phyloP scores from a whole-genome alignment of 2,329 filamentous ascomycete genomes.

The Cytospora piceae region DNA sequence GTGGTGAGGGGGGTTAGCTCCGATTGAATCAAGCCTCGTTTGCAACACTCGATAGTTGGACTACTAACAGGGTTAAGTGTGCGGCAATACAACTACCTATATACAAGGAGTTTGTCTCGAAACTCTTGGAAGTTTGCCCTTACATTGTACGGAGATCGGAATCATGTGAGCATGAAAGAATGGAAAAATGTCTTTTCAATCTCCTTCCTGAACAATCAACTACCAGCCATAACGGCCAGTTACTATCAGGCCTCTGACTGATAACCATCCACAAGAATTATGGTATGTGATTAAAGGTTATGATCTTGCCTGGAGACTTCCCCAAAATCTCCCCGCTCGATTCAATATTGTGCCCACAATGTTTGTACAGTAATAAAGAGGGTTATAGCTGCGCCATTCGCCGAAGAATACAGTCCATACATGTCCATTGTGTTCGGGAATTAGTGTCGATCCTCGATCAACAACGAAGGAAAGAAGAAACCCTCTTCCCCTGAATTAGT shows the following conservation, averaged over 20 bases:
- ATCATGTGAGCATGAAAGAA: not conserved
- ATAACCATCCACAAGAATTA: too few relatives aligned
- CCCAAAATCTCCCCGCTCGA: not conserved
- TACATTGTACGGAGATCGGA: not conserved
- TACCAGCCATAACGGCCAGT: too few relatives aligned
- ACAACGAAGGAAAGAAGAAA: not conserved
- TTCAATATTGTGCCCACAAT: slow-evolving; percentile 21
- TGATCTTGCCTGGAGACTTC: not conserved
- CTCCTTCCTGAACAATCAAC: too few relatives aligned
- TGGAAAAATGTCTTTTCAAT: not conserved
- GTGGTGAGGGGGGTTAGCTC: too few relatives aligned
- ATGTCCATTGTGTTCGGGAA: slow-evolving; percentile 6
- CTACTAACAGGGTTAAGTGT: too few relatives aligned
- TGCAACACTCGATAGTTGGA: too few relatives aligned
- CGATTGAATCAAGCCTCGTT: too few relatives aligned
- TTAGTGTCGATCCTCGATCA: not conserved
- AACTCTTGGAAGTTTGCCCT: too few relatives aligned
- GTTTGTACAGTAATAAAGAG: slow-evolving; percentile 21
- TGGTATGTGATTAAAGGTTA: too few relatives aligned
- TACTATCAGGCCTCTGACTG: too few relatives aligned
- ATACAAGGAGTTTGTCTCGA: too few relatives aligned
- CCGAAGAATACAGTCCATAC: slow-evolving; percentile 20
- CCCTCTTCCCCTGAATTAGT: not conserved
- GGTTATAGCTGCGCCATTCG: slow-evolving; percentile 27
- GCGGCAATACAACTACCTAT: too few relatives aligned